Percentiles rank a stretch among this genome's conserved stretches.
Conservation (phyloP, 2,329 filamentous ascomycete genomes). For the Calonectria honghensis region DNA sequence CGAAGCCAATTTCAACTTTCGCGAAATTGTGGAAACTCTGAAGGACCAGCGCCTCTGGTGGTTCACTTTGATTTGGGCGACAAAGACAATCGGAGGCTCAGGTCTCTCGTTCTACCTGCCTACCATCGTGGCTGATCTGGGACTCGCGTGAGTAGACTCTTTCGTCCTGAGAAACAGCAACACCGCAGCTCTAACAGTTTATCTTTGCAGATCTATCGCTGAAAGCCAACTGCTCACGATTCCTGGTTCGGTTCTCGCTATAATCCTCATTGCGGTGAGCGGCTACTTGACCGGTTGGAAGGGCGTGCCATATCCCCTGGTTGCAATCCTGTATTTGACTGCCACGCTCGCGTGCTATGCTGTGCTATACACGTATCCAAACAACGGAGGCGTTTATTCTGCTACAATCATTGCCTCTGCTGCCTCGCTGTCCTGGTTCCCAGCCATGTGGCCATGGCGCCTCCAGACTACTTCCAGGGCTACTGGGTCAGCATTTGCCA, state of each 20-base stretch:
- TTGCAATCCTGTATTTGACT: background rate
- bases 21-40: background rate
- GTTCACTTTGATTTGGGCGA: slow-evolving; percentile 2
- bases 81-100: background rate
- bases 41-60: slow-evolving; percentile 21
- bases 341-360: background rate
- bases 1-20: background rate
- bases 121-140: slow-evolving; percentile 9
- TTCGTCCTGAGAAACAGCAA: background rate
- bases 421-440: slow-evolving; percentile 12
- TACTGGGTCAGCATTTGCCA: slow-evolving; percentile 4
- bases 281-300: background rate
- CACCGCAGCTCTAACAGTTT: background rate
- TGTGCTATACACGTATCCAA: background rate
- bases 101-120: slow-evolving; percentile 22
- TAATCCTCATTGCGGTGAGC: background rate
- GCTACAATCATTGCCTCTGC: background rate
- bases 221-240: slow-evolving; percentile 17
- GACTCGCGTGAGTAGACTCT: slow-evolving; percentile 1
- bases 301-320: slow-evolving; percentile 5
- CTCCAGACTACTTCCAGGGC: background rate
- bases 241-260: background rate
- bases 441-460: slow-evolving; percentile 19
- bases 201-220: background rate
- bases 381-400: slow-evolving; percentile 18